Conservation (phyloP, 495 filamentous ascomycete species). For the Sordaria brevicollis region DNA sequence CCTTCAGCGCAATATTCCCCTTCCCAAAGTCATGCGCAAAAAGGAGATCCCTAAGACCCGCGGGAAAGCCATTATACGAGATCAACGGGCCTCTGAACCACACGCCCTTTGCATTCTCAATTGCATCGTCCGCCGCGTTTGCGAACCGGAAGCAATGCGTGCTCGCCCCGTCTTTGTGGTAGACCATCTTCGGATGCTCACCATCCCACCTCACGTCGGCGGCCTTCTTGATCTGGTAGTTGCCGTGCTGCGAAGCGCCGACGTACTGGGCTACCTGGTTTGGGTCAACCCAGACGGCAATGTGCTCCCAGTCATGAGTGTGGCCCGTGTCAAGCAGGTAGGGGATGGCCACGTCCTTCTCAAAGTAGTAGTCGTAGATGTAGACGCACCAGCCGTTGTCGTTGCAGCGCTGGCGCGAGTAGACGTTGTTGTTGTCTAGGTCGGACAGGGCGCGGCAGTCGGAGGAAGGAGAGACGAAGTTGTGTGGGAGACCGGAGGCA, state of each 20-base stretch:
- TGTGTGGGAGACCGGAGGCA: slow-evolving; percentile 24
- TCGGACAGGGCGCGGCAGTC: slow-evolving; percentile 31
- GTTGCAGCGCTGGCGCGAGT: slow-evolving; percentile 35
- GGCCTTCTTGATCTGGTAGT: slow-evolving; percentile 22
- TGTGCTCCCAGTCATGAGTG: slow-evolving; percentile 39
- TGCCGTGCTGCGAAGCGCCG: slow-evolving; percentile 28
- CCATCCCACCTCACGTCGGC: slow-evolving; percentile 29
- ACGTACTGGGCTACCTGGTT: slow-evolving; percentile 22
- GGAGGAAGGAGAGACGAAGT: slow-evolving; percentile 18
- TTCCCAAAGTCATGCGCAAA: slow-evolving; percentile 22
- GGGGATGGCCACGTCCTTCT: slow-evolving; percentile 32
- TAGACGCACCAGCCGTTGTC: slow-evolving; percentile 31
- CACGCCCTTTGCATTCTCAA: slow-evolving; percentile 29
- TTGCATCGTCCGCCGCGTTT: slow-evolving; percentile 23
- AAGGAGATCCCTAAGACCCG: slow-evolving; percentile 12
- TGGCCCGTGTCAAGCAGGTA: slow-evolving; percentile 27
- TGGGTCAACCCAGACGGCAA: slow-evolving; percentile 28
- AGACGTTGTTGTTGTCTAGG: slow-evolving; percentile 36
- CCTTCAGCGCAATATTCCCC: slow-evolving; percentile 28
- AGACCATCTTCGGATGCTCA: slow-evolving; percentile 33
- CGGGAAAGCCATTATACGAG: slow-evolving; percentile 29
- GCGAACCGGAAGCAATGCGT: slow-evolving; percentile 36
- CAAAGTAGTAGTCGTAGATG: slow-evolving; percentile 39
- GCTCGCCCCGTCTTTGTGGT: slow-evolving; percentile 32
- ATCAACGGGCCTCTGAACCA: slow-evolving; percentile 32